Percentiles rank a stretch among this genome's conserved stretches.
Evolutionary conservation across 345 rosid genomes (phyloP).

Genomic region (Carallia pectinifolia): DNA sequence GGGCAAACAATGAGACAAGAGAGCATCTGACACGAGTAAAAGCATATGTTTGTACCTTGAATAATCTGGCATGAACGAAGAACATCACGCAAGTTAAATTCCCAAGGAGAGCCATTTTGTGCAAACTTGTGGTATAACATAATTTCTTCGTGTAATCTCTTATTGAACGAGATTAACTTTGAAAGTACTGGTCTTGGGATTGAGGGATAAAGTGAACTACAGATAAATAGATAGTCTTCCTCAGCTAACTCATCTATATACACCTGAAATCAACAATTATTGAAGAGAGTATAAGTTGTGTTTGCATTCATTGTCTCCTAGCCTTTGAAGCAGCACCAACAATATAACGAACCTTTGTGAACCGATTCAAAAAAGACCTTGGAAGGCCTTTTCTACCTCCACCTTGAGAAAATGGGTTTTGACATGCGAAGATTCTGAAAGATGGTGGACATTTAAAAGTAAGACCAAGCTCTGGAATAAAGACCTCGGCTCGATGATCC

Average conservation of each 20-base stretch:
- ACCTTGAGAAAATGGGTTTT: constrained; percentile 95
- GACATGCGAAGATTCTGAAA: constrained; percentile 93
- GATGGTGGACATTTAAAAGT: constrained; percentile 78
- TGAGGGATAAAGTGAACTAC: constrained; percentile 72
- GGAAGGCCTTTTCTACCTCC: constrained; percentile 99
- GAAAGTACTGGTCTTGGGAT: constrained; percentile 62
- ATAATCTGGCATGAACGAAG: constrained; percentile 80
- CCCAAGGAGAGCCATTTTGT: constrained; percentile 97
- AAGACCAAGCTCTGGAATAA: constrained; percentile 84
- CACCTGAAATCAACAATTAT: constrained; percentile 52
- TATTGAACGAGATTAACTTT: constrained; percentile 72
- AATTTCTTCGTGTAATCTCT: constrained; percentile 71
- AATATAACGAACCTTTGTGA: constrained; percentile 61
- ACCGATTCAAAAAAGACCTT: constrained; percentile 89
- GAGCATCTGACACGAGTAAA: background rate
- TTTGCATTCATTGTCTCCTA: background rate
- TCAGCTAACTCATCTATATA: constrained; percentile 86
- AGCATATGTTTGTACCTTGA: constrained; percentile 43
- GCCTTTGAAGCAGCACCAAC: background rate
- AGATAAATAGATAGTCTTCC: constrained; percentile 77
- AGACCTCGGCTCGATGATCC: constrained; percentile 96
- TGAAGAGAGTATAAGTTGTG: background rate
- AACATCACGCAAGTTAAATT: constrained; percentile 94
- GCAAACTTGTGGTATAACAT: constrained; percentile 70
- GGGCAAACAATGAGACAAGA: background rate